Evolutionary conservation across 192 early-diverging fungal species (phyloP).

Genomic region (Coemansia reversa): DNA sequence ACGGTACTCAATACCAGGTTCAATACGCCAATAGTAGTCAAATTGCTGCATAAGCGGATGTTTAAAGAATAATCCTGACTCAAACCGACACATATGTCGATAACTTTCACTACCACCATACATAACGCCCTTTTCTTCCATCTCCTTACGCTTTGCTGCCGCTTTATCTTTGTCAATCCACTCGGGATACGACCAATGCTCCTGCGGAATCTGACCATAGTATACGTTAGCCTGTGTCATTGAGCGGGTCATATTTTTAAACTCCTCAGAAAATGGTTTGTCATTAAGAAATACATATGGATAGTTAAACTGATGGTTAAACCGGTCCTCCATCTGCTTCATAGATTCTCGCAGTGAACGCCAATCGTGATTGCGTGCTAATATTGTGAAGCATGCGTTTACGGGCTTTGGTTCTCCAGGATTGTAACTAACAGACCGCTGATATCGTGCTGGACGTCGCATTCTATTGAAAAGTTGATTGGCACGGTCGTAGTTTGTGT

Average conservation of each 20-base stretch:
- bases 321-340: slow-evolving; percentile 73
- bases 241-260: slow-evolving; percentile 58
- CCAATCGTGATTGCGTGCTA: slow-evolving; percentile 69
- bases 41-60: slow-evolving; percentile 47
- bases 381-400: slow-evolving; percentile 67
- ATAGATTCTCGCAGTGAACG: slow-evolving; percentile 61
- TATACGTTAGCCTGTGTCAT: slow-evolving; percentile 59
- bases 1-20: slow-evolving; percentile 46
- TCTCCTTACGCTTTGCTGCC: slow-evolving; percentile 46
- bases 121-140: slow-evolving; percentile 50
- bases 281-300: slow-evolving; percentile 86
- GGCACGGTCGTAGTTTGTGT: slow-evolving; percentile 38
- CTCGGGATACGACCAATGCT: slow-evolving; percentile 76
- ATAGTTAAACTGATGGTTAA: slow-evolving; percentile 76
- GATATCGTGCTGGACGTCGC: neutral
- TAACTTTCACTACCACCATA: slow-evolving; percentile 52
- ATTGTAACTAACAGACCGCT: slow-evolving; percentile 27
- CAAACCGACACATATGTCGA: slow-evolving; percentile 51
- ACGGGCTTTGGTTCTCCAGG: slow-evolving; percentile 37
- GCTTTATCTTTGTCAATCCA: slow-evolving; percentile 69
- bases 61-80: slow-evolving; percentile 43
- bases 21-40: slow-evolving; percentile 57
- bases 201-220: slow-evolving; percentile 63
- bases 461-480: slow-evolving; percentile 15
- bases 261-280: slow-evolving; percentile 65